These are phyloP conservation scores for Epicoccum sorghinum DNA, from an alignment of 2,329 filamentous ascomycete genomes.

Conservation along the genomic window DNA sequence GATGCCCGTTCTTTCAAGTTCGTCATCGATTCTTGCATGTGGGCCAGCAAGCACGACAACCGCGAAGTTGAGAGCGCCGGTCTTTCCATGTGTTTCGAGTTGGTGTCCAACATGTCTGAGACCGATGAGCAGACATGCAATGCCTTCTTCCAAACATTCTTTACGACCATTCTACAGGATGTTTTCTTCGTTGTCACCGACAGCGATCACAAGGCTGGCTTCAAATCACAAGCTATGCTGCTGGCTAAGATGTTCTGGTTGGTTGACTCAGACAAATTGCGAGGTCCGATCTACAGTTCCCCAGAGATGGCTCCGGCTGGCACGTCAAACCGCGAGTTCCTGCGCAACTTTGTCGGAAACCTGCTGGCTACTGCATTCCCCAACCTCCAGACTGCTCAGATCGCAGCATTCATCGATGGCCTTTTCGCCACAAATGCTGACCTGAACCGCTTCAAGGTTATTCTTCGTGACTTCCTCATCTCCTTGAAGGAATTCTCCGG, in stretches of 20 bases:
- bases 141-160: constrained; percentile 98
- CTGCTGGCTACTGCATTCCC: constrained; percentile 89
- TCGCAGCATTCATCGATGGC: constrained; percentile 86
- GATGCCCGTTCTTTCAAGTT: constrained; percentile 99
- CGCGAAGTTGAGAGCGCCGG: constrained; percentile 95
- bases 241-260: constrained; percentile 96
- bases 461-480: constrained; percentile 95
- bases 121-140: constrained; percentile 85
- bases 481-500: constrained; percentile 96
- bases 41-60: constrained; percentile 99
- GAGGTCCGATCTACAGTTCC: constrained; percentile 82
- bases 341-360: constrained; percentile 84
- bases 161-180: constrained; percentile 92
- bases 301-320: constrained; percentile 81
- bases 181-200: constrained; percentile 98
- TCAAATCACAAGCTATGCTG: constrained; percentile 96
- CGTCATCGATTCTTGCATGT: constrained; percentile 98
- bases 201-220: constrained; percentile 97
- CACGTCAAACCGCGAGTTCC: constrained; percentile 88
- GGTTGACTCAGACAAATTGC: constrained; percentile 86
- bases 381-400: constrained; percentile 86
- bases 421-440: constrained; percentile 88
- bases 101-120: constrained; percentile 97
- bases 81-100: constrained; percentile 95
- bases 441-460: constrained; percentile 92